A percentile compares a stretch with the other conserved stretches of the same genome.
These are phyloP conservation scores for Tolypocladium pustulatum DNA, from an alignment of 2,329 filamentous ascomycete genomes.

Conservation along the genomic window DNA sequence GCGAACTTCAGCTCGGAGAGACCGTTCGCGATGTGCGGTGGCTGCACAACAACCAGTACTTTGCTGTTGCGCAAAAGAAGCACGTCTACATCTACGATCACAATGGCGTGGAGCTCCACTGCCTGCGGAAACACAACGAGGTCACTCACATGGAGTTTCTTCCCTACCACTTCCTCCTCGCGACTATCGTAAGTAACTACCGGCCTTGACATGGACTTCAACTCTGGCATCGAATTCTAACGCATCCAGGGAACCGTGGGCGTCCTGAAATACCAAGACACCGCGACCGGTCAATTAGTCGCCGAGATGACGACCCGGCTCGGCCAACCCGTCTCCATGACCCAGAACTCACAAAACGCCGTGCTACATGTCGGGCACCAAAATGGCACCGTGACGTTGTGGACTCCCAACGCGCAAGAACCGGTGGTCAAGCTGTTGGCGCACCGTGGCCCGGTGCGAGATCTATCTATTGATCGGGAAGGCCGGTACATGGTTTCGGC, in stretches of 20 bases:
- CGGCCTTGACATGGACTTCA: not conserved
- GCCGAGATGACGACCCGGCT: slow-evolving; percentile 76
- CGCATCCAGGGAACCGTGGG: slow-evolving; percentile 57
- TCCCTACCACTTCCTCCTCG: slow-evolving; percentile 89
- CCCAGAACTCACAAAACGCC: slow-evolving; percentile 87
- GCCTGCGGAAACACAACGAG: slow-evolving; percentile 80
- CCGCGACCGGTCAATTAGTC: slow-evolving; percentile 82
- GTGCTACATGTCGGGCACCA: slow-evolving; percentile 89
- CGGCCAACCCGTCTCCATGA: slow-evolving; percentile 72
- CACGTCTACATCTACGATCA: slow-evolving; percentile 94
- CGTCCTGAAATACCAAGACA: slow-evolving; percentile 88
- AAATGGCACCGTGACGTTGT: slow-evolving; percentile 87
- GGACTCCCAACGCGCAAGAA: slow-evolving; percentile 84
- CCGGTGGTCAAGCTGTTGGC: slow-evolving; percentile 86
- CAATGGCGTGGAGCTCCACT: slow-evolving; percentile 85
- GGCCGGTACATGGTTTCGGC: slow-evolving; percentile 93
- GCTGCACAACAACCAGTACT: slow-evolving; percentile 90
- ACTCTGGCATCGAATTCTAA: not conserved
- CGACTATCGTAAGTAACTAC: slow-evolving; percentile 58
- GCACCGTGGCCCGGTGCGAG: slow-evolving; percentile 79
- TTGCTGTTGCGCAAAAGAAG: slow-evolving; percentile 93
- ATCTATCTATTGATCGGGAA: slow-evolving; percentile 75
- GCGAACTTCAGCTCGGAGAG: slow-evolving; percentile 83
- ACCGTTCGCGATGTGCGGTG: slow-evolving; percentile 83
- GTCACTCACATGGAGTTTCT: slow-evolving; percentile 91